Conservation (phyloP, 768 basidiomycete species). For the Tylopilus rubrobrunneus region DNA sequence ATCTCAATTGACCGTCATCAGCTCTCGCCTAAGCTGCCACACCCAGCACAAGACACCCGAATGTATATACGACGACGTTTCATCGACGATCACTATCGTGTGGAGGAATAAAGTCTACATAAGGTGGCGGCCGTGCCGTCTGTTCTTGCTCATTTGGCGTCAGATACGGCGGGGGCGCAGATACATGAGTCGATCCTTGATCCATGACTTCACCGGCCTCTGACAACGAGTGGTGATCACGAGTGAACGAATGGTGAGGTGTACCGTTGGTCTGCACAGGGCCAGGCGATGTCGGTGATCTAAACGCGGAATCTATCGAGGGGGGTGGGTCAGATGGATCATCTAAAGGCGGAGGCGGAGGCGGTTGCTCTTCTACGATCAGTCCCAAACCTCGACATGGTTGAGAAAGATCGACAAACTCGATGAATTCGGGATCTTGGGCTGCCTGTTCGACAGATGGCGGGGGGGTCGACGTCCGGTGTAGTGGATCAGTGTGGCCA, state of each 20-base stretch:
- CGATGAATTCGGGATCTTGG: slow-evolving; percentile 67
- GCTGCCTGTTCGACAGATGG: slow-evolving; percentile 73
- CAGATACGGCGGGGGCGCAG: slow-evolving; percentile 80
- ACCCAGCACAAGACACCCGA: background rate
- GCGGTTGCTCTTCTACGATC: slow-evolving; percentile 53
- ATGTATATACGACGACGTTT: background rate
- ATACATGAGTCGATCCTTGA: slow-evolving; percentile 40
- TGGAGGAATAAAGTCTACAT: slow-evolving; percentile 45
- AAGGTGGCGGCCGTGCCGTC: slow-evolving; percentile 57
- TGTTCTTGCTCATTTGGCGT: slow-evolving; percentile 50
- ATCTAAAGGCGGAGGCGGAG: slow-evolving; percentile 78
- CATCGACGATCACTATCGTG: slow-evolving; percentile 10
- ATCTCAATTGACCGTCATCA: slow-evolving; percentile 16
- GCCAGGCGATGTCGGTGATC: slow-evolving; percentile 29
- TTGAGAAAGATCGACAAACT: slow-evolving; percentile 54
- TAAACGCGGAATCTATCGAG: slow-evolving; percentile 79
- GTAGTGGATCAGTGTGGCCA: slow-evolving; percentile 69
- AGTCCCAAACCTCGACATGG: slow-evolving; percentile 58
- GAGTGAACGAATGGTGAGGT: slow-evolving; percentile 27
- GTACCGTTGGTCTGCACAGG: slow-evolving; percentile 27
- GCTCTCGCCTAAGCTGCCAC: background rate
- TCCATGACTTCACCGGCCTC: slow-evolving; percentile 31
- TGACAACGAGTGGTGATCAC: slow-evolving; percentile 30
- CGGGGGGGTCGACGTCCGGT: slow-evolving; percentile 63
- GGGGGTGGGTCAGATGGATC: slow-evolving; percentile 88